Evolutionary conservation across 2,329 filamentous ascomycete species (phyloP).

Genomic region (Sarocladiaceae sp.): DNA sequence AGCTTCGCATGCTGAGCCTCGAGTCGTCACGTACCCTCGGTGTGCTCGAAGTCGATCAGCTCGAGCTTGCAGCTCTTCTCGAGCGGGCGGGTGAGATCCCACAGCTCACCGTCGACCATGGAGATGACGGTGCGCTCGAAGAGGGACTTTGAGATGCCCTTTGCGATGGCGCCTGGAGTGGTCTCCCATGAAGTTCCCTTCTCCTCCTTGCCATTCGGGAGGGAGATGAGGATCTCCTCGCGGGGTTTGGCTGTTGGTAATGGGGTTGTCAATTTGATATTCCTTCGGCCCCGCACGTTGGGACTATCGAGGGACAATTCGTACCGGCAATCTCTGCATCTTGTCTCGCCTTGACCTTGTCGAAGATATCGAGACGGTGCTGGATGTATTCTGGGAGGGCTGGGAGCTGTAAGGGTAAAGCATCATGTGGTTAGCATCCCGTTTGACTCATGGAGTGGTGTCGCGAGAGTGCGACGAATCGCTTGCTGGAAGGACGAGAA

Average conservation of each 20-base stretch:
- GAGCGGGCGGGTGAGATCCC: conserved; percentile 87
- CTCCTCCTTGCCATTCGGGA: conserved; percentile 65
- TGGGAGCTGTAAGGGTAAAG: conserved; percentile 26
- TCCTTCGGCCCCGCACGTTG: not conserved
- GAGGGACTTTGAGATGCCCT: conserved; percentile 75
- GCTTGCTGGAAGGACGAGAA: not conserved
- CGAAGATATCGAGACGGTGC: conserved; percentile 79
- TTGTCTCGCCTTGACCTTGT: conserved; percentile 77
- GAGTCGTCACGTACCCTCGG: conserved; percentile 23
- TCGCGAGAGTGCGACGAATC: conserved; percentile 22
- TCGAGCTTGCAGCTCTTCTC: conserved; percentile 83
- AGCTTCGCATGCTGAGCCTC: not conserved
- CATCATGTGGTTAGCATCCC: conserved; percentile 15
- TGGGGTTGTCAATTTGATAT: conserved; percentile 25
- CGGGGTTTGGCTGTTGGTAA: conserved; percentile 55
- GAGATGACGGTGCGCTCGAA: conserved; percentile 84
- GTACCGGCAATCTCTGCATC: conserved; percentile 61
- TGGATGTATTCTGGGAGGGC: conserved; percentile 68
- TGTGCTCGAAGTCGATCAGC: conserved; percentile 69
- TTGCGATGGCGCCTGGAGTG: conserved; percentile 72
- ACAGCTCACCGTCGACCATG: conserved; percentile 74
- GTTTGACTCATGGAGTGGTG: conserved; percentile 17
- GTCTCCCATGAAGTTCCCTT: conserved; percentile 85
- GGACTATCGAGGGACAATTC: conserved; percentile 9
- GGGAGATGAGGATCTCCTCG: conserved; percentile 66